Evolutionary conservation across 768 basidiomycete genomes (phyloP).

Genomic region (Lepiota brunneoincarnata): DNA sequence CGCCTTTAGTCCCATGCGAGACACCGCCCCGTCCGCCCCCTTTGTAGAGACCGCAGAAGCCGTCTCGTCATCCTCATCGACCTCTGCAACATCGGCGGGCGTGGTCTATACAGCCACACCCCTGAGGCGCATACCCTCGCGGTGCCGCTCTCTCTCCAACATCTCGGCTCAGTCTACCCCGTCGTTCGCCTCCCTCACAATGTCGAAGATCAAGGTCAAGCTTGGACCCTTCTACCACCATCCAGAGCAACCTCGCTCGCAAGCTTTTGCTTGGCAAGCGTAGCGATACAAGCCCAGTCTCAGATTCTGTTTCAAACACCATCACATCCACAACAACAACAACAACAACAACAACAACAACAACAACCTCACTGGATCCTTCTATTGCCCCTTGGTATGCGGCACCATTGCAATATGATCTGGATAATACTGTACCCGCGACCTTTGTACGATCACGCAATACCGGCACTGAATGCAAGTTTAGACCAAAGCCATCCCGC

Average conservation of each 20-base stretch:
- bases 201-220: conserved; percentile 46
- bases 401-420: conserved; percentile 7
- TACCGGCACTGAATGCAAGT: background rate
- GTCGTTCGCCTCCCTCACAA: conserved; percentile 41
- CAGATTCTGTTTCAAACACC: background rate
- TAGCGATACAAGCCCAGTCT: conserved; percentile 12
- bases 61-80: conserved; percentile 14
- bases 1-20: conserved; percentile 15
- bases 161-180: conserved; percentile 43
- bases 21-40: conserved; percentile 19
- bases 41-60: background rate
- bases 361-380: background rate
- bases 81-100: conserved; percentile 17
- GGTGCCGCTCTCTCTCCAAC: conserved; percentile 57
- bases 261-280: conserved; percentile 50
- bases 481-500: conserved; percentile 20
- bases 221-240: conserved; percentile 35
- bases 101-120: background rate
- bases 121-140: conserved; percentile 35
- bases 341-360: background rate
- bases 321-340: background rate
- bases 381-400: conserved; percentile 8
- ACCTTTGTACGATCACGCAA: background rate
- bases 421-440: background rate
- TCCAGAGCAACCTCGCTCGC: conserved; percentile 52